phyloP scores from a whole-genome alignment of 2,329 filamentous ascomycete genomes.

The Endoconidiophora polonica region DNA sequence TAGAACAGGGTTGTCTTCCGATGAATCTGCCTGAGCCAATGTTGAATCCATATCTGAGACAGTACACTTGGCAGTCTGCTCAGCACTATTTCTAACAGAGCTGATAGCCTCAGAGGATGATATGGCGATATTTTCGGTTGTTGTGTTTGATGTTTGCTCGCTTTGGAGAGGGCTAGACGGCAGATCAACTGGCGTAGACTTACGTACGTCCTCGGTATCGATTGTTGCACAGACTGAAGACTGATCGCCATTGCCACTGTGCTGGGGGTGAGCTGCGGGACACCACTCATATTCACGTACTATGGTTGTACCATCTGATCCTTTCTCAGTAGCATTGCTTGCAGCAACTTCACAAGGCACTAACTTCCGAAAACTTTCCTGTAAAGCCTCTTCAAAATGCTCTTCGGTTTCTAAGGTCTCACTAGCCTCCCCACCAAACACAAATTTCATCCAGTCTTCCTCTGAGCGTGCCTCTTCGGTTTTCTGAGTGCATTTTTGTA shows the following conservation, averaged over 20 bases:
- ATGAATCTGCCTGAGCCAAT: not conserved
- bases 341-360: not conserved
- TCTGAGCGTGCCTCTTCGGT: not conserved
- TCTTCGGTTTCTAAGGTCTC: not conserved
- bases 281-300: not conserved
- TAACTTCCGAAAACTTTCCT: not conserved
- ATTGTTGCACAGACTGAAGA: not conserved
- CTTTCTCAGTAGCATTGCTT: not conserved
- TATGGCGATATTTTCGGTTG: not conserved
- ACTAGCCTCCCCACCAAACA: conserved; percentile 1
- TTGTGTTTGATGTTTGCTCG: not conserved
- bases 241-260: not conserved
- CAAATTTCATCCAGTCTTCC: conserved; percentile 10
- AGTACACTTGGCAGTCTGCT: not conserved
- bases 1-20: not conserved
- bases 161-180: not conserved
- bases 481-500: no score
- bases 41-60: not conserved
- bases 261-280: not conserved
- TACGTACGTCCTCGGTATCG: not conserved
- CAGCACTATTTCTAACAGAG: not conserved
- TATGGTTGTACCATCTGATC: not conserved
- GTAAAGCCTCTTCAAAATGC: conserved; percentile 4
- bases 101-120: not conserved
- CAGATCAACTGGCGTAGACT: no score